These are phyloP conservation scores for Daldinia eschscholtzii DNA, from an alignment of 2,329 filamentous ascomycete species.

Conservation along the genomic window DNA sequence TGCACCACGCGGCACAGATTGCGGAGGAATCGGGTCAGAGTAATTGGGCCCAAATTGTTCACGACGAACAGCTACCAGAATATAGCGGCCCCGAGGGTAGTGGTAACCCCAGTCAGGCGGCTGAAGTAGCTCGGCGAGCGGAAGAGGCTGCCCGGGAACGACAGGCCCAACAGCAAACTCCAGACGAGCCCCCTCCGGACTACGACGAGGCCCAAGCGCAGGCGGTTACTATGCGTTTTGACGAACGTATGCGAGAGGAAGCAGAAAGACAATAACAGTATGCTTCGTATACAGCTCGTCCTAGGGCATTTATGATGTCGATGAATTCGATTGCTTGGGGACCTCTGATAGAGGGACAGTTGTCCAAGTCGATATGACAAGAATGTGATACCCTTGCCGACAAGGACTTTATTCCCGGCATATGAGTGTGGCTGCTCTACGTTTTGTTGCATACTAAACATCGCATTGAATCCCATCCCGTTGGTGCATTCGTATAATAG, in stretches of 20 bases:
- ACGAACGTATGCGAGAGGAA: conserved; percentile 80
- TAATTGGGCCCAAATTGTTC: conserved; percentile 67
- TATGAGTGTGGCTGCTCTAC: conserved; percentile 15
- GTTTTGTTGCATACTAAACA: conserved; percentile 15
- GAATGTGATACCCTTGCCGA: conserved; percentile 44
- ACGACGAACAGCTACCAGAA: conserved; percentile 88
- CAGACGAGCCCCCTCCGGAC: conserved; percentile 85
- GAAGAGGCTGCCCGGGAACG: conserved; percentile 46
- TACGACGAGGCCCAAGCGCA: conserved; percentile 93
- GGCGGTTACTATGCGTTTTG: conserved; percentile 68
- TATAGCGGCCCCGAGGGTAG: conserved; percentile 75
- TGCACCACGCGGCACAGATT: conserved; percentile 83
- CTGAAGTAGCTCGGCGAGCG: conserved; percentile 46
- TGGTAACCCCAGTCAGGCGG: conserved; percentile 36
- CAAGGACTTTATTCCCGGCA: conserved; percentile 12
- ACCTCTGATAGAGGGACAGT: conserved; percentile 16
- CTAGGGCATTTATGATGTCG: conserved; percentile 13
- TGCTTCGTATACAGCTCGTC: conserved; percentile 43
- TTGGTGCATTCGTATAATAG: conserved; percentile 14
- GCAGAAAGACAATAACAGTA: conserved; percentile 68
- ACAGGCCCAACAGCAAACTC: conserved; percentile 55
- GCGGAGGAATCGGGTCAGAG: conserved; percentile 75
- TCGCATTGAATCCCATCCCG: conserved; percentile 15
- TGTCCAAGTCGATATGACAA: conserved; percentile 32
- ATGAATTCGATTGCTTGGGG: conserved; percentile 18